Conservation (phyloP, 495 filamentous ascomycete species). For the Neurospora sp. region DNA sequence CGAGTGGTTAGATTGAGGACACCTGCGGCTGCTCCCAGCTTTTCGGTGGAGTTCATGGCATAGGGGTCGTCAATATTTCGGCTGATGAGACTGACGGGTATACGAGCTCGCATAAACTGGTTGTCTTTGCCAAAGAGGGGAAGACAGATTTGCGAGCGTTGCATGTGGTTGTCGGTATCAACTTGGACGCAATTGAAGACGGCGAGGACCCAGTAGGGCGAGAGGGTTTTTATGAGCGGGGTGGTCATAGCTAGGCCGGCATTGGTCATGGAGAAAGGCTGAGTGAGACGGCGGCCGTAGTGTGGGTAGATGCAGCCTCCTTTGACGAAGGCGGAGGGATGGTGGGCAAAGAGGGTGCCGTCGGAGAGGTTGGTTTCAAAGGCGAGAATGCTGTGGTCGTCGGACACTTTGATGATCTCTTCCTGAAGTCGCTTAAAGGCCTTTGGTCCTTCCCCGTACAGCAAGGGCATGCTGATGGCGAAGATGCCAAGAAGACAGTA, state of each 20-base stretch:
- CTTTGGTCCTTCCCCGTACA: conserved; percentile 33
- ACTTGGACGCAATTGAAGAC: conserved; percentile 17
- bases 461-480: conserved; percentile 32
- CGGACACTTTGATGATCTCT: conserved; percentile 15
- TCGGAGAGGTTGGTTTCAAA: conserved; percentile 10
- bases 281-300: conserved; percentile 7
- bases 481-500: conserved; percentile 38
- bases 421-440: conserved; percentile 18
- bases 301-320: conserved; percentile 5
- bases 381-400: conserved; percentile 17
- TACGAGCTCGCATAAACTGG: conserved; percentile 15
- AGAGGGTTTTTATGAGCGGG: conserved; percentile 16
- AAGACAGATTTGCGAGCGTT: conserved; percentile 9
- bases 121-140: conserved; percentile 18
- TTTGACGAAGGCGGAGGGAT: conserved; percentile 6
- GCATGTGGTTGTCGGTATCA: not conserved
- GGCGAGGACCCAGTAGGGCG: conserved; percentile 19
- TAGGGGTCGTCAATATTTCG: conserved; percentile 2
- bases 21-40: not conserved
- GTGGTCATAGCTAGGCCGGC: conserved; percentile 17
- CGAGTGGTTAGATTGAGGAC: conserved; percentile 10
- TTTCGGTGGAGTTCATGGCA: not conserved
- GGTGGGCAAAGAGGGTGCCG: conserved; percentile 13
- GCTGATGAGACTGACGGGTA: conserved; percentile 11
- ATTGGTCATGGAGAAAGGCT: conserved; percentile 17